Evolutionary conservation across 176 grass and related monocot genomes (phyloP).

Genomic region (Calamus simplicifolius): DNA sequence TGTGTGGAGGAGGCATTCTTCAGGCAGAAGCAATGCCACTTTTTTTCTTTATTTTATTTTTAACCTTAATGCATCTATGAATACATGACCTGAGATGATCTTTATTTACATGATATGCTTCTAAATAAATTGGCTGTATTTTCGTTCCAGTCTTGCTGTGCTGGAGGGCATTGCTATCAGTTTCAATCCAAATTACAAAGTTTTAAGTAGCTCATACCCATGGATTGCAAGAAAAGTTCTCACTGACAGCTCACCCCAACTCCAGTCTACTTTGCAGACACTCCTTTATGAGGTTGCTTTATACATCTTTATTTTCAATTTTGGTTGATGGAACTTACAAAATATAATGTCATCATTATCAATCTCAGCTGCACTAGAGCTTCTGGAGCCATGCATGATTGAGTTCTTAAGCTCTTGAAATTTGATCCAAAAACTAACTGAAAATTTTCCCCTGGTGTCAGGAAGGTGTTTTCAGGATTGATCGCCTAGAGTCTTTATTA

Average conservation of each 20-base stretch:
- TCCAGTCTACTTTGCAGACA: constrained; percentile 61
- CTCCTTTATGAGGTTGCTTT: constrained; percentile 82
- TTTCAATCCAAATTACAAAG: constrained; percentile 94
- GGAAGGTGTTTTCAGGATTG: constrained; percentile 84
- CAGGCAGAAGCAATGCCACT: too few species aligned
- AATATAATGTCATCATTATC: constrained; percentile 2
- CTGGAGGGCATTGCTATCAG: constrained; percentile 89
- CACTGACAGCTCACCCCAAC: constrained; percentile 83
- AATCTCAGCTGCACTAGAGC: neutral
- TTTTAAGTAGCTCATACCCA: constrained; percentile 90
- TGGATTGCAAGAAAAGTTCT: constrained; percentile 99
- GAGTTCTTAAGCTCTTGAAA: constrained; percentile 11
- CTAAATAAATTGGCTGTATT: neutral
- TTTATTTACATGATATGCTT: neutral
- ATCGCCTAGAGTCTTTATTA: constrained; percentile 86
- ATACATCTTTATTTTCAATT: constrained; percentile 5
- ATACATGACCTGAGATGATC: neutral
- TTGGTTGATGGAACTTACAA: constrained; percentile 6
- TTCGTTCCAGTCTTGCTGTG: constrained; percentile 80
- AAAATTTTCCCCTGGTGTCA: constrained; percentile 28
- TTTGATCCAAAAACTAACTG: constrained; percentile 14
- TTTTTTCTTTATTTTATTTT: too few species aligned
- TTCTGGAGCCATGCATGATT: too few species aligned
- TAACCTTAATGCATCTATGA: too few species aligned
- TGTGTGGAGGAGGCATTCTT: too few species aligned